Evolutionary conservation across 108 stramenopile genomes (phyloP).

Genomic region (Nannochloropsis oceanica): DNA sequence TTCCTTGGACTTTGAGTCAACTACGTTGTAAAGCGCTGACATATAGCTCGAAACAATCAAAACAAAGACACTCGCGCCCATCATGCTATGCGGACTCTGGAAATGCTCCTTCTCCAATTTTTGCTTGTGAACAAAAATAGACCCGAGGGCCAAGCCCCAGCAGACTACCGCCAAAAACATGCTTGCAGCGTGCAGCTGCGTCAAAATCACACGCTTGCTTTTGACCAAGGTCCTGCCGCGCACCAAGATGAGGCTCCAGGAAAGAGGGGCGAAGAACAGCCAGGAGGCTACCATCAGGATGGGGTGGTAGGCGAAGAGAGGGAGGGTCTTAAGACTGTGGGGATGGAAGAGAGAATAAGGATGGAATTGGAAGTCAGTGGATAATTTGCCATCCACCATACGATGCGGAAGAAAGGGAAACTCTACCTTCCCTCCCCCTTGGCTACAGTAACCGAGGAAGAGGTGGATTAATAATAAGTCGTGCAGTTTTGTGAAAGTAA

Average conservation of each 20-base stretch:
- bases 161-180: not conserved
- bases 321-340: not conserved
- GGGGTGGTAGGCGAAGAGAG: not conserved
- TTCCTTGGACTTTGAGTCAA: not conserved
- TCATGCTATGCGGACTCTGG: not conserved
- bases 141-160: not conserved
- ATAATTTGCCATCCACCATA: not conserved
- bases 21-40: not conserved
- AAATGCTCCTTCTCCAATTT: not conserved
- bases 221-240: not conserved
- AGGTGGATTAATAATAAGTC: no score
- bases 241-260: not conserved
- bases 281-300: not conserved
- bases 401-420: not conserved
- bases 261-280: not conserved
- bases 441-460: not conserved
- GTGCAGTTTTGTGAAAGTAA: no score
- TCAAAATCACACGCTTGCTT: not conserved
- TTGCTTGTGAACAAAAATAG: not conserved
- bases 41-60: not conserved
- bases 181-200: not conserved
- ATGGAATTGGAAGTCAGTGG: not conserved
- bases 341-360: no score
- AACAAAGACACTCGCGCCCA: not conserved
- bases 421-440: not conserved